These are phyloP conservation scores for Pecoramyces ruminantium DNA, from an alignment of 192 early-diverging fungal genomes.

Conservation along the genomic window DNA sequence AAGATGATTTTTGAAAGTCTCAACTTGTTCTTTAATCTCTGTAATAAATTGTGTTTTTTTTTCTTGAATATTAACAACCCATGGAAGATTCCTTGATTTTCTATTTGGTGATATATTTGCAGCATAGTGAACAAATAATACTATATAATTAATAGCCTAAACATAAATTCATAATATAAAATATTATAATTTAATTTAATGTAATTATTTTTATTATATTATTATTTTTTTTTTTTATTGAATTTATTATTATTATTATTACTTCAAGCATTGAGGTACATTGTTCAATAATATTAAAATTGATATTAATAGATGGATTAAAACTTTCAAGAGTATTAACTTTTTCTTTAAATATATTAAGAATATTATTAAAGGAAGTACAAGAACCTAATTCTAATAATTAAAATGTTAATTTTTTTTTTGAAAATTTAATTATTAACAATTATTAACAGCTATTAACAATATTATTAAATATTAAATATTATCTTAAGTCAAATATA, in stretches of 20 bases:
- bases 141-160: background rate
- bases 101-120: background rate
- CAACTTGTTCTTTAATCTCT: background rate
- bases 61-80: background rate
- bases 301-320: background rate
- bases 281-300: background rate
- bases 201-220: no score
- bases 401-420: no score
- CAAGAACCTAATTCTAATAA: background rate
- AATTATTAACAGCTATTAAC: no score
- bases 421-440: no score
- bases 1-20: background rate
- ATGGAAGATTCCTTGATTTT: background rate
- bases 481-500: no score
- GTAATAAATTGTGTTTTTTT: background rate
- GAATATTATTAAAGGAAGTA: background rate
- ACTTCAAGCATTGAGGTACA: background rate
- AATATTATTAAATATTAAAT: no score
- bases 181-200: no score
- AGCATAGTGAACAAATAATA: background rate
- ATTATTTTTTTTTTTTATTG: no score
- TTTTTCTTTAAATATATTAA: background rate
- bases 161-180: no score
- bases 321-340: background rate
- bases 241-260: no score